These are phyloP conservation scores for Debaryomyces sp. DNA, from an alignment of 1,139 yeast genomes.

Conservation along the genomic window DNA sequence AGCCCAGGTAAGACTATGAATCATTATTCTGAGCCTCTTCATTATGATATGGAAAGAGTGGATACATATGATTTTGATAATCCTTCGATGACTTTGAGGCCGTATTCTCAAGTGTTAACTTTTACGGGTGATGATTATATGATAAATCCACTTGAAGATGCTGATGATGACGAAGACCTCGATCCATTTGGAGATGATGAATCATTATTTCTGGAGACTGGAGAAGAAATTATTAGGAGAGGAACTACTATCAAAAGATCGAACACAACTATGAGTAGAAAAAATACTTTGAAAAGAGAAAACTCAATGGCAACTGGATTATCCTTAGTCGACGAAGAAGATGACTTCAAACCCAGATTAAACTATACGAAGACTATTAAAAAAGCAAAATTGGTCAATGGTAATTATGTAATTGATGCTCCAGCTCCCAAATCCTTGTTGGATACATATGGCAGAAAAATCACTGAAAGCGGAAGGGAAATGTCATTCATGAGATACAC, in stretches of 20 bases:
- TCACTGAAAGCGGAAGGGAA: conserved; percentile 57
- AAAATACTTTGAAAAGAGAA: conserved; percentile 17
- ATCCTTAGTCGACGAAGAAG: conserved; percentile 34
- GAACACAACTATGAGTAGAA: conserved; percentile 20
- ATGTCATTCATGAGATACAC: conserved; percentile 78
- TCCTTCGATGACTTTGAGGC: conserved; percentile 20
- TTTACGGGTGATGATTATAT: conserved; percentile 45
- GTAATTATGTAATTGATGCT: conserved; percentile 78
- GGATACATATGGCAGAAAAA: conserved; percentile 52
- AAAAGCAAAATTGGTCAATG: conserved; percentile 60
- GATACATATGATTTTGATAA: conserved; percentile 23
- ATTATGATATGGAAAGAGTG: conserved; percentile 18
- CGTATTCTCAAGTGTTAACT: conserved; percentile 26
- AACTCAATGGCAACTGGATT: conserved; percentile 12
- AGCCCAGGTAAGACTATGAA: conserved; percentile 25
- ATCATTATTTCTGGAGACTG: conserved; percentile 46
- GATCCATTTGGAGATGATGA: conserved; percentile 54
- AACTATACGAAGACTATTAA: conserved; percentile 52
- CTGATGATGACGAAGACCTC: conserved; percentile 35
- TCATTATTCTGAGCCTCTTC: conserved; percentile 22
- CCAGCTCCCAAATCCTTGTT: conserved; percentile 69
- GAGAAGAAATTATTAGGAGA: conserved; percentile 39
- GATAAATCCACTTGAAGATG: conserved; percentile 46
- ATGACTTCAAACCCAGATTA: conserved; percentile 45
- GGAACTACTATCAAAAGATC: conserved; percentile 35